Percentiles rank a stretch among this genome's conserved stretches.
Conservation (phyloP, 192 early-diverging fungal genomes). For the Gamsiella multidivaricata region DNA sequence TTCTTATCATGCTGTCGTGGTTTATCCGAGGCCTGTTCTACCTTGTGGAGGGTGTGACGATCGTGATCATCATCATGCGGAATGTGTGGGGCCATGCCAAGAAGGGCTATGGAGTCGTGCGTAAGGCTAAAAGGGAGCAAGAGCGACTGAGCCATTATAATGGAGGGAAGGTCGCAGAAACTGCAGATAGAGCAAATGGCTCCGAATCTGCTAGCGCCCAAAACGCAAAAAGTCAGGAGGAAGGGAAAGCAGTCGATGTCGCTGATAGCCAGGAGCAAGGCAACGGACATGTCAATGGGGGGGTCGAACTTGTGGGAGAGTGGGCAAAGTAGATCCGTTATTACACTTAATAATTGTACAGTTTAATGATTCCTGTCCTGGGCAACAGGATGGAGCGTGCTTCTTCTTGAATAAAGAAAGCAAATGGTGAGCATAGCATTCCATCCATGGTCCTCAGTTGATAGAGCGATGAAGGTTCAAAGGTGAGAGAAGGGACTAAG, state of each 20-base stretch:
- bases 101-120: conserved; percentile 34
- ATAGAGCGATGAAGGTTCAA: too few species aligned
- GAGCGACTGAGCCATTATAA: background rate
- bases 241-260: background rate
- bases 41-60: conserved; percentile 48
- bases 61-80: conserved; percentile 44
- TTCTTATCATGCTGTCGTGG: conserved; percentile 53
- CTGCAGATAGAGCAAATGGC: background rate
- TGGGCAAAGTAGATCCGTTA: too few species aligned
- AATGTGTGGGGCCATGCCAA: conserved; percentile 40
- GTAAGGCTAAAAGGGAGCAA: conserved; percentile 16
- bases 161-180: background rate
- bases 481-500: too few species aligned
- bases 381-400: too few species aligned
- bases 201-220: background rate
- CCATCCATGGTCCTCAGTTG: too few species aligned
- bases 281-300: too few species aligned
- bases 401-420: too few species aligned
- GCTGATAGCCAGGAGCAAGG: too few species aligned
- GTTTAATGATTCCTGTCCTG: too few species aligned
- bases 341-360: too few species aligned
- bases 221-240: background rate
- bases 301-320: too few species aligned
- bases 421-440: too few species aligned
- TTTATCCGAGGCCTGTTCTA: conserved; percentile 48